Base-by-base conservation (phyloP, 140 eudicot genomes). In the Flaveria floridana region DNA sequence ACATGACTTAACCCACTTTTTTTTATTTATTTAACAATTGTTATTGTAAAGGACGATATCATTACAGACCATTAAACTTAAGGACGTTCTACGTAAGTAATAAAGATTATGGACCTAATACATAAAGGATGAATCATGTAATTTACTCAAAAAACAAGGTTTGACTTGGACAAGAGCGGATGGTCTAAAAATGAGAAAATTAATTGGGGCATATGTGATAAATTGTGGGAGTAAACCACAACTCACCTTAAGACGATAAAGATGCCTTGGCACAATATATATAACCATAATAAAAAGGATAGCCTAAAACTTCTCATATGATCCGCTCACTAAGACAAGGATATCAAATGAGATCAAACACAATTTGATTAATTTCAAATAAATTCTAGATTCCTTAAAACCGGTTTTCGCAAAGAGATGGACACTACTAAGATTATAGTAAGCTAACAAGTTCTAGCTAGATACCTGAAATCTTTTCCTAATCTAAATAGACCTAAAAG, bases 191-290 rank as follows among this genome's bases (percentile, higher is more conserved):
- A 9, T 55, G 53, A 48, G 65, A 75, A 10, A 6, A 63, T 3
- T 26, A 50, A 62, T 30, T 9, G 13, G 19, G 21, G 50, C 57
- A 73, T 23, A 58, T 58, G 15, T n/a, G 42, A 58, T 23, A 41
- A 37, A 14, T 21, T 18, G 26, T 41, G 16, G 19, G 34, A 63
- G 72, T 75, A 75, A 75, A 64, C 34, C 37, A 75, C 55, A 37
- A 26, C 34, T 50, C 23, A 75, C 37, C 64, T 47, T 28, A 18
- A 26, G 23, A 64, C 34, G 19, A 47, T 9, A 50, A 75, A 64
- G 72, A 65, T 75, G 53, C 58, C 21, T 64, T 63, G 50, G 37
- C 55, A 64, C 18, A 50, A 15, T 26, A 42, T 16, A 65, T 66
- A 65, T 52, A 48, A 75, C 48, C n/a, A 51, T 65, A 76, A 37